Evolutionary conservation across 2,329 filamentous ascomycete genomes (phyloP), one percentile per base, ranked within the genome.

Genomic region (Penicillium sp.): DNA sequence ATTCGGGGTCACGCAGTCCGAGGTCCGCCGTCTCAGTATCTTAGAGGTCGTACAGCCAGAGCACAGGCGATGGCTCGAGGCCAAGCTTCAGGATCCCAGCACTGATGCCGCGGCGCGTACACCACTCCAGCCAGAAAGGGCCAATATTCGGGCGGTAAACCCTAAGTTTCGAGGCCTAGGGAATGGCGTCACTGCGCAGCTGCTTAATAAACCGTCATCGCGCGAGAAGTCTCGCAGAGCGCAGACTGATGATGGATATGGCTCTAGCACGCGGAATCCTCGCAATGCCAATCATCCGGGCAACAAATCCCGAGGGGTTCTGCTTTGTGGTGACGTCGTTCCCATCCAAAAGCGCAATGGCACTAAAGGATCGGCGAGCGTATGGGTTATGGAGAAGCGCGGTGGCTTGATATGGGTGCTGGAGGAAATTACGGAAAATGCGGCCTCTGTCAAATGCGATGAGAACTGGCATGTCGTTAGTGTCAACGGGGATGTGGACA

Each of bases 371-470:
- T 93, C 95, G 56, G 95, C 95, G 37, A 98, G 93, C 75, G 79
- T 99, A 39, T 99, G 95, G 95, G 95, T 99, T 3, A 99, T 99
- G 78, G 95, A 99, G 75, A 99, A 99, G 75, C 86, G 89, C 48
- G 87, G 91, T 52, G 93, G 93, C 10, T 77, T 99, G 58, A 98
- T 99, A 58, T 99, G 95, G 95, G 95, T 99, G 9, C 78, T 99
- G 2, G 95, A 99, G 73, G 95, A 99, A 75, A 98, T 99, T 59
- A 91, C 93, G 54, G 95, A 99, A 75, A 93, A 99, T 71, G 88
- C 95, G 39, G 92, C 90, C 4, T 84, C 86, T 59, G 76, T 99
- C 44, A 83, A 81, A 11, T 82, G 96, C 21, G 90, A 96, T 69
- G 88, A 92, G 55, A 87, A 91, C 27, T 92, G 91, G 43, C 82